Conservation (phyloP, 2,329 filamentous ascomycete genomes). For the Fusarium sp. region DNA sequence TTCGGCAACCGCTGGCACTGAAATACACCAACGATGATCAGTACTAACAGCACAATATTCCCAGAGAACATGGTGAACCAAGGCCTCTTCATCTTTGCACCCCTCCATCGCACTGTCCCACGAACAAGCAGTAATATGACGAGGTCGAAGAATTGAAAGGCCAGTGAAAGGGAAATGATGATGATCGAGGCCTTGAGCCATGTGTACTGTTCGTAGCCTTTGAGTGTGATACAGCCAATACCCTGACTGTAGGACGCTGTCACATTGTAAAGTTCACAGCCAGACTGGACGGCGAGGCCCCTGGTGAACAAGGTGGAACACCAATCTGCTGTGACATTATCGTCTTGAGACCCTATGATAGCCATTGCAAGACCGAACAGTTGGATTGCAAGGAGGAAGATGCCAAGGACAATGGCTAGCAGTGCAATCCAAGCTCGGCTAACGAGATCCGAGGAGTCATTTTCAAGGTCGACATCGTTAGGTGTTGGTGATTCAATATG, state of each 20-base stretch:
- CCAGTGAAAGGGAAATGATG: not conserved
- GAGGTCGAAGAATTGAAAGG: not conserved
- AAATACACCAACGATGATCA: not conserved
- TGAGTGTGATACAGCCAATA: not conserved
- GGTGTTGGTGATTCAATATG: not conserved
- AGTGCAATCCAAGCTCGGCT: not conserved
- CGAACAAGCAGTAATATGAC: not conserved
- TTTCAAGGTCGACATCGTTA: not conserved
- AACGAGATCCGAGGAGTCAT: not conserved
- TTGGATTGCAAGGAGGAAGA: not conserved
- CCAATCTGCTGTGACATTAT: not conserved
- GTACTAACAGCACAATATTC: not conserved
- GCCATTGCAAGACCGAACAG: not conserved
- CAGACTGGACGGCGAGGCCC: not conserved
- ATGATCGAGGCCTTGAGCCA: not conserved
- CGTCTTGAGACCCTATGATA: not conserved
- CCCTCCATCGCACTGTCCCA: not conserved
- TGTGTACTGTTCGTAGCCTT: not conserved
- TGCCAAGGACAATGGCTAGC: not conserved
- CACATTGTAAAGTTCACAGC: not conserved
- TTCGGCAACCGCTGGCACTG: not conserved
- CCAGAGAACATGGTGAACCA: not conserved
- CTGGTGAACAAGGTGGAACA: not conserved
- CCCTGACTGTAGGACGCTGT: not conserved
- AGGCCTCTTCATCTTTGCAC: not conserved